These are phyloP conservation scores for Bolboschoenus planiculmis DNA, from an alignment of 176 grass and related monocot species.

Conservation along the genomic window DNA sequence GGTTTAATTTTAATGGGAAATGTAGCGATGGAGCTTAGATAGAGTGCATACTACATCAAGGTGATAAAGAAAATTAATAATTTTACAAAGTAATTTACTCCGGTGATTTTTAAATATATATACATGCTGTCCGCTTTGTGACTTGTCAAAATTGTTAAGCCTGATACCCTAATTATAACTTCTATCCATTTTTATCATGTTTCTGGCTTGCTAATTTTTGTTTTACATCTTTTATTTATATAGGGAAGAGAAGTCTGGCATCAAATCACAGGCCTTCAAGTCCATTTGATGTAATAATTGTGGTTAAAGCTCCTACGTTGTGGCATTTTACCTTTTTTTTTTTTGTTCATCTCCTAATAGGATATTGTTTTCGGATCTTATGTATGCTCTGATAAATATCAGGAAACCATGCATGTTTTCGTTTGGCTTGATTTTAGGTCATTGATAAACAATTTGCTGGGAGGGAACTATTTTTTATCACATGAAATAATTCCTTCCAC, in stretches of 20 bases:
- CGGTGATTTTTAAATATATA: not conserved
- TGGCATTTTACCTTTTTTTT: not conserved
- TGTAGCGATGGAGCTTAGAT: not conserved
- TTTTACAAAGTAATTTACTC: not conserved
- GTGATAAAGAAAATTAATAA: not conserved
- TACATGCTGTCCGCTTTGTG: not conserved
- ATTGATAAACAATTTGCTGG: not conserved
- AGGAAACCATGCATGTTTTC: not conserved
- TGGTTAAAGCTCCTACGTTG: not conserved
- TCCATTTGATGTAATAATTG: not conserved
- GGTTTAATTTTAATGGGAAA: no score
- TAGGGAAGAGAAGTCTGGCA: not conserved
- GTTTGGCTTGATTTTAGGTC: not conserved
- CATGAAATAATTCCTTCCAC: not conserved
- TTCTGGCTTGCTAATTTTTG: not conserved
- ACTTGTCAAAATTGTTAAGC: not conserved
- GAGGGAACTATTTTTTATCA: not conserved
- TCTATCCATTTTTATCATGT: not conserved
- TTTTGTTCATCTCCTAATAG: not conserved
- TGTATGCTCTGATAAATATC: not conserved
- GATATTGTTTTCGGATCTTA: not conserved
- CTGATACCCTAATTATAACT: not conserved
- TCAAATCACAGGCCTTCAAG: not conserved
- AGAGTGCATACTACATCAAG: not conserved
- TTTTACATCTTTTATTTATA: not conserved